Percentiles rank a stretch among this genome's conserved stretches.
Conservation (phyloP, 768 basidiomycete genomes). For the Podaxis carcinomalis region DNA sequence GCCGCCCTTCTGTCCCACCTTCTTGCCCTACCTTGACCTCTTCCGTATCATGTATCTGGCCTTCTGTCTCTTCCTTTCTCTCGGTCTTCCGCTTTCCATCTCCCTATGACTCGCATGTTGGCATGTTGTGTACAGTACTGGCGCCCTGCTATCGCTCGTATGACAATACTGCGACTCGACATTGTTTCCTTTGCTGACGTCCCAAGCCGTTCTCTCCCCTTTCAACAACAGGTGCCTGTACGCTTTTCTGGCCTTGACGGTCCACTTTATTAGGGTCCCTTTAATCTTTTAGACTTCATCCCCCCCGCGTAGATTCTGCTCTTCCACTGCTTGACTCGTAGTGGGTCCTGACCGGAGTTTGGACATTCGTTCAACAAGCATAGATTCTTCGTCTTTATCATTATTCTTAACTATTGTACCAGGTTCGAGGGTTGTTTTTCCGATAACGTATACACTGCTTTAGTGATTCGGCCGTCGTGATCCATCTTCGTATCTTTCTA, state of each 20-base stretch:
- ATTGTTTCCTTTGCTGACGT: background rate
- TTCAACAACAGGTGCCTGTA: background rate
- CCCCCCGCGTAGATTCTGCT: background rate
- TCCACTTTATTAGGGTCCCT: background rate
- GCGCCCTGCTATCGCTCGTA: background rate
- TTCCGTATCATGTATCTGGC: background rate
- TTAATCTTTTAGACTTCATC: background rate
- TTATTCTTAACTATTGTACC: background rate
- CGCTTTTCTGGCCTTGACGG: background rate
- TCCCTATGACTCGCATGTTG: background rate
- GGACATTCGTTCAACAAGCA: background rate
- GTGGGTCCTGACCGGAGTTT: background rate
- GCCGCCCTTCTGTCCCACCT: background rate
- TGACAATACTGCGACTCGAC: conserved; percentile 7
- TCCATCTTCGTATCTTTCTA: background rate
- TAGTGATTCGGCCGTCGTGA: background rate
- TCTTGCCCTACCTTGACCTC: background rate
- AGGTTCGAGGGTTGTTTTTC: background rate
- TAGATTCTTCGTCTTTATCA: background rate
- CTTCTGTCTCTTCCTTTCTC: background rate
- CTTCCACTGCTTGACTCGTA: background rate
- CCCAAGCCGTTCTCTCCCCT: background rate
- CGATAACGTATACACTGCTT: background rate
- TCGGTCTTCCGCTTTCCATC: background rate
- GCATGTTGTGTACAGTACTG: conserved; percentile 7